phyloP scores from a whole-genome alignment of 805 yeast genomes.

The Sporopachydermia quercuum region DNA sequence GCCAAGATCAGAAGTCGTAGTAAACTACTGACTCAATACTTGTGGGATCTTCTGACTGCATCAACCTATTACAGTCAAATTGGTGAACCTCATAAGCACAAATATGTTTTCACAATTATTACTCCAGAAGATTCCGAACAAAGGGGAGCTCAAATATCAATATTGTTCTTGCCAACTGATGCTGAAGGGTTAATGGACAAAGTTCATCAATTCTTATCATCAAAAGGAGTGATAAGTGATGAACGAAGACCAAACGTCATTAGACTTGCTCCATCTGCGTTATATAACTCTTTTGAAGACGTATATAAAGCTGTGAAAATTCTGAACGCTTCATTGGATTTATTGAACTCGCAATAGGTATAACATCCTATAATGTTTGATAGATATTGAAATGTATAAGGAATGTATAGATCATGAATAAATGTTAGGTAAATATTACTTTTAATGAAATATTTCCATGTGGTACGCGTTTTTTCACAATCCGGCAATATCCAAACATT shows the following conservation, averaged over 20 bases:
- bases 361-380: no score
- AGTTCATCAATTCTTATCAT: slow-evolving; percentile 33
- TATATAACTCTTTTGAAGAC: slow-evolving; percentile 67
- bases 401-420: no score
- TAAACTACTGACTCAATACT: slow-evolving; percentile 37
- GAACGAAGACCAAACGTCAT: slow-evolving; percentile 87
- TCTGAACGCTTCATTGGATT: slow-evolving; percentile 28
- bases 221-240: slow-evolving; percentile 62
- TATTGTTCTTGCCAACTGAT: slow-evolving; percentile 42
- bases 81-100: no score
- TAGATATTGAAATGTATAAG: no score
- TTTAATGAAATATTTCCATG: no score
- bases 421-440: no score
- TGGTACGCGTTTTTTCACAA: no score
- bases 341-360: no score
- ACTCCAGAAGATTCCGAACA: slow-evolving; percentile 48
- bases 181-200: slow-evolving; percentile 44
- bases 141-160: slow-evolving; percentile 74
- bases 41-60: slow-evolving; percentile 30
- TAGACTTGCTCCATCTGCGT: slow-evolving; percentile 73
- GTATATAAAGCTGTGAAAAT: slow-evolving; percentile 30
- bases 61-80: slow-evolving; percentile 24
- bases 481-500: no score
- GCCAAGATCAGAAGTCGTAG: slow-evolving; percentile 39
- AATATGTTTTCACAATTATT: slow-evolving; percentile 45